phyloP scores from a whole-genome alignment of 2,329 filamentous ascomycete genomes.

The Alternaria metachromatica region DNA sequence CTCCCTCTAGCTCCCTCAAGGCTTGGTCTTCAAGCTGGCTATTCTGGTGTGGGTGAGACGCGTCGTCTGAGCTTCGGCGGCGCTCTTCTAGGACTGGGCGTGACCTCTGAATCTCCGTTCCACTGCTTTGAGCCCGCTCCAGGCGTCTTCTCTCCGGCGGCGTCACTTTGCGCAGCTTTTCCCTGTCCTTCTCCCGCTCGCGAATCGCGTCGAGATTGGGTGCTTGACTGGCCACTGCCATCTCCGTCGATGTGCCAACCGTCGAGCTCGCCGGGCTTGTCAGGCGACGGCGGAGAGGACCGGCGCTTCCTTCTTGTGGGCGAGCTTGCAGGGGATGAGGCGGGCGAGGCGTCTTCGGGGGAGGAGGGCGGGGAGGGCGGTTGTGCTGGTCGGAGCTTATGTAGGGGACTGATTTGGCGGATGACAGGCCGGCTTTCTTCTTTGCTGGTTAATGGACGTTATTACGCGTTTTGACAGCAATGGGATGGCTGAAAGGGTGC shows the following conservation, averaged over 20 bases:
- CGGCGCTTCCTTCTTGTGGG: slow-evolving; percentile 39
- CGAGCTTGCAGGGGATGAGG: slow-evolving; percentile 39
- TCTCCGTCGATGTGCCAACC: slow-evolving; percentile 42
- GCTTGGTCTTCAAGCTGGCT: slow-evolving; percentile 10
- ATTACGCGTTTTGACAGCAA: slow-evolving; percentile 31
- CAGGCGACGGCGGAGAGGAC: slow-evolving; percentile 46
- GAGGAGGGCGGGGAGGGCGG: slow-evolving; percentile 42
- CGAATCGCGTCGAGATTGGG: slow-evolving; percentile 31
- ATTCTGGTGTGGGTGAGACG: slow-evolving; percentile 31
- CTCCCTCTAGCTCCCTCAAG: slow-evolving; percentile 3
- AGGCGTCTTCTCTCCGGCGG: slow-evolving; percentile 28
- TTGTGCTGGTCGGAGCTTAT: slow-evolving; percentile 37
- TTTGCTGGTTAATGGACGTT: slow-evolving; percentile 48
- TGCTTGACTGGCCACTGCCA: slow-evolving; percentile 34
- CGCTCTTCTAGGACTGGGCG: slow-evolving; percentile 41
- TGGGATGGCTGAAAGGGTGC: slow-evolving; percentile 9
- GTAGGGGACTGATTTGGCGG: slow-evolving; percentile 38
- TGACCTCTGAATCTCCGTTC: slow-evolving; percentile 21
- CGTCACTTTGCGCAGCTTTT: slow-evolving; percentile 33
- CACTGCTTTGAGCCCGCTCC: slow-evolving; percentile 15
- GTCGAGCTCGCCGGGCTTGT: slow-evolving; percentile 46
- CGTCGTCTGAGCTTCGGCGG: slow-evolving; percentile 45
- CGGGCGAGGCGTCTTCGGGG: slow-evolving; percentile 29
- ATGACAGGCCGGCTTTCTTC: slow-evolving; percentile 45
- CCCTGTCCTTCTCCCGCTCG: slow-evolving; percentile 31